phyloP scores from a whole-genome alignment of 2,329 filamentous ascomycete genomes.

The Monosporascus ibericus region DNA sequence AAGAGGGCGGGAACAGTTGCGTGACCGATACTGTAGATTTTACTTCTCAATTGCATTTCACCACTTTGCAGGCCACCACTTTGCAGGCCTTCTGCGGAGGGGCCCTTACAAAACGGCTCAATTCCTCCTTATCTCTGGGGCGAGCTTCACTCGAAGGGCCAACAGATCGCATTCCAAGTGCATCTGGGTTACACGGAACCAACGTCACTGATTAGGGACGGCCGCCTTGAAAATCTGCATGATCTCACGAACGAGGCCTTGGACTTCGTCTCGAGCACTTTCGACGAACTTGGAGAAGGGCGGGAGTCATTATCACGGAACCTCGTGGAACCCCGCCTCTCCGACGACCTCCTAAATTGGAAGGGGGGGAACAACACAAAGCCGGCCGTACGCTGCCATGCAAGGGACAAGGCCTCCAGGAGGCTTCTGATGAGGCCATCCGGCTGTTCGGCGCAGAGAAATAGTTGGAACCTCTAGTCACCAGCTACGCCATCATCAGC shows the following conservation, averaged over 20 bases:
- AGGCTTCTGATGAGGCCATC: not conserved
- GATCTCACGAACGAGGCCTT: not conserved
- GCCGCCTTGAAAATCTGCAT: not conserved
- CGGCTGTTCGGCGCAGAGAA: constrained; percentile 1
- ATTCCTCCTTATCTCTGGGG: not conserved
- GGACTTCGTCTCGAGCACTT: not conserved
- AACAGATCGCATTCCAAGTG: not conserved
- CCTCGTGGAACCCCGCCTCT: not conserved
- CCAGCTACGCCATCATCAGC: constrained; percentile 16
- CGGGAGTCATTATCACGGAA: not conserved
- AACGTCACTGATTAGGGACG: not conserved
- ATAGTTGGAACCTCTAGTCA: constrained; percentile 11
- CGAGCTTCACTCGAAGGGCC: not conserved
- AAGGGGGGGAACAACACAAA: not conserved
- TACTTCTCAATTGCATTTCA: no score
- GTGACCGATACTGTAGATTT: no score
- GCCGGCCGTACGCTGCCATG: constrained; percentile 1
- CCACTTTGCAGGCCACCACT: not conserved
- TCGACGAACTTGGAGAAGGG: not conserved
- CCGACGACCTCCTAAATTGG: not conserved
- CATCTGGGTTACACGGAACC: not conserved
- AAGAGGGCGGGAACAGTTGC: no score
- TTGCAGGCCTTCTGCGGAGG: not conserved
- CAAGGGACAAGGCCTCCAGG: constrained; percentile 3
- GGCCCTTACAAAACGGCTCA: not conserved